Conservation (phyloP, 23 red algal genomes). For the Gracilaria domingensis region DNA sequence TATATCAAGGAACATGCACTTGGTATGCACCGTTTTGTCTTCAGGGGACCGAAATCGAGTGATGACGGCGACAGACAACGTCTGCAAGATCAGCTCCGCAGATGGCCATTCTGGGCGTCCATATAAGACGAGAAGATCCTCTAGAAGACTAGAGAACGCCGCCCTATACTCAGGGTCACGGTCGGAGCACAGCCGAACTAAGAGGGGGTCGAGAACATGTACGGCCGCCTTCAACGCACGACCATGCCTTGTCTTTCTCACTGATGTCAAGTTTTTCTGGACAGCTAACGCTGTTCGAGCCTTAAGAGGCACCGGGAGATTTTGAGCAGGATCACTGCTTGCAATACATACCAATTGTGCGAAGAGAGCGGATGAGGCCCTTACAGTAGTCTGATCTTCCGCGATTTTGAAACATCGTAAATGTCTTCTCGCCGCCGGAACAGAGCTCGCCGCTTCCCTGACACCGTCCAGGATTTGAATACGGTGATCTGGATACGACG, state of each 20-base stretch:
- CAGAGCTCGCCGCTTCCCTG: constrained; percentile 17
- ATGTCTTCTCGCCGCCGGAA: constrained; percentile 43
- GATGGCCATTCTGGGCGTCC: constrained; percentile 70
- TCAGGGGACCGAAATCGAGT: constrained; percentile 25
- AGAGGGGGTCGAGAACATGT: constrained; percentile 42
- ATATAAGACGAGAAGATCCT: constrained; percentile 49
- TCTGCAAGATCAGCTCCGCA: constrained; percentile 65
- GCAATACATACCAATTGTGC: constrained; percentile 48
- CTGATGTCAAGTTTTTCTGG: background rate
- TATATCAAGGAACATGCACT: constrained; percentile 29
- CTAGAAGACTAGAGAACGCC: constrained; percentile 40
- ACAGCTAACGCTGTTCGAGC: background rate
- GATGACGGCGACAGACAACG: constrained; percentile 60
- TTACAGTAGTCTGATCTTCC: constrained; percentile 6
- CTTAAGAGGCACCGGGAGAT: background rate
- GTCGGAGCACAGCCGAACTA: constrained; percentile 17
- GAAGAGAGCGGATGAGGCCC: constrained; percentile 46
- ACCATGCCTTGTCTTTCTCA: constrained; percentile 34
- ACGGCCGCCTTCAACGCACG: constrained; percentile 42
- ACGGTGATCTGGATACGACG: constrained; percentile 35
- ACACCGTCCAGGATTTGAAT: constrained; percentile 54
- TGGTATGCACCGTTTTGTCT: constrained; percentile 46
- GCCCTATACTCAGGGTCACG: constrained; percentile 33
- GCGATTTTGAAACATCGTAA: constrained; percentile 43
- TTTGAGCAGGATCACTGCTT: constrained; percentile 29